Base-by-base conservation (phyloP, 495 filamentous ascomycete genomes). In the Opeltia flavorubescens region DNA sequence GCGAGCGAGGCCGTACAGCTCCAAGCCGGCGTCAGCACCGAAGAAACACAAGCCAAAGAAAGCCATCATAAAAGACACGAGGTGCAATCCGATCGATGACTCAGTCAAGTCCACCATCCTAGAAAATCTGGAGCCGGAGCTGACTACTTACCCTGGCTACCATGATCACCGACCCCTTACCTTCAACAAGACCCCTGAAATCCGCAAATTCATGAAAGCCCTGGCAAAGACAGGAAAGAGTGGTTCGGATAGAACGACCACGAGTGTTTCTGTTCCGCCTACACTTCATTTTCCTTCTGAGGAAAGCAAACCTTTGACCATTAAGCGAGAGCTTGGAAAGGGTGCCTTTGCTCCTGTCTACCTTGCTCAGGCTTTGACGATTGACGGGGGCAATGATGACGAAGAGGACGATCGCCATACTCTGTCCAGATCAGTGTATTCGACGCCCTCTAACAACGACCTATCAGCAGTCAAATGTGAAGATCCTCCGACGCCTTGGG, bases 341-440 rank as follows among this genome's bases (percentile, higher is more conserved):
- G 91, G 91, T 21, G 89, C 93, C 2, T 96, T 87, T 62, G 91
- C 88, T 5, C 88, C 91, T 0, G 93, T 98, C 5, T 96, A 95
- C 61, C 72, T 96, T 2, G 80, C 84, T 9, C 82, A 94, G 56
- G 88, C 82, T 54, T 4, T 6, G 12, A n/a, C 44, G 12, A 66
- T 71, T 31, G 54, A 58, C 18, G 56, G 59, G 11, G 56, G 56
- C 12, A 48, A 58, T 8, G 60, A 68, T n/a, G 66, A 71, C 3
- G 70, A 71, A 21, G 62, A 70, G 2, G 55, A 66, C 29, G 74
- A 76, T 41, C 74, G 82, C 11, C 63, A 70, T 43, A 50, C 61
- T 6, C 38, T 41, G 5, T 41, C 38, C 6, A 41, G 25, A 25
- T 41, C 38, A 24, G 15, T 21, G 3, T 41, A 4, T 5, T n/a